Base-by-base conservation (phyloP, 306 rosid genomes). In the Leucaena leucocephala region DNA sequence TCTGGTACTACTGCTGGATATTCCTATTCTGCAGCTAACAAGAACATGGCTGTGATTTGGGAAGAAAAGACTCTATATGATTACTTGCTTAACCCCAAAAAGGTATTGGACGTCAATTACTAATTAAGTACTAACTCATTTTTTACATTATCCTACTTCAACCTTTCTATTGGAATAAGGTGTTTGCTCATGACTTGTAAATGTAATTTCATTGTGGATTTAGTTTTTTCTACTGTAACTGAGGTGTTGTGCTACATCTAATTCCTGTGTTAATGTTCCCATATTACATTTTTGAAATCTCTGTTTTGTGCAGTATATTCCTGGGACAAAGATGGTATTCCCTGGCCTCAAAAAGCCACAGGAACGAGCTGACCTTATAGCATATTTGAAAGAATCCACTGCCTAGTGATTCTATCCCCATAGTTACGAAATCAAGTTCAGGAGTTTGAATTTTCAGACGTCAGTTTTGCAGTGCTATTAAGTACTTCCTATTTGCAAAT, bases 351-450 rank as follows among this genome's bases (percentile, higher is more conserved):
- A 94, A 96, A 94, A 94, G 87, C 98, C 98, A 1, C 89, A 94
- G 86, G 98, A 94, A 0, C 97, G 98, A 21, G 97, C 94, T 3
- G 97, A 94, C 83, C 93, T 94, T 22, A 94, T 94, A 79, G 83
- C 98, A 19, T 94, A 88, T 76, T 88, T 94, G 88, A 94, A 94
- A 89, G 82, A 87, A 42, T 69, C 98, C 21, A 92, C 98, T 52
- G 80, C 96, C 8, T 48, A 79, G 27, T 82, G 82, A 86, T 49
- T 68, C 38, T 62, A 52, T 36, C 39, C 80, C 72, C 45, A 22
- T 50, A 82, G 69, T 49, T 78, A 34, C 61, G 16, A 68, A 80
- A 80, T 75, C 72, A 79, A 84, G 78, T 75, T 78, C 16, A 38
- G 34, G 82, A 52, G 65, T 69, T 77, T 79, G 84, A 82, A 70